Evolutionary conservation across 805 yeast species (phyloP), one percentile per base, ranked within the genome.

Genomic region (Metschnikowia matae): DNA sequence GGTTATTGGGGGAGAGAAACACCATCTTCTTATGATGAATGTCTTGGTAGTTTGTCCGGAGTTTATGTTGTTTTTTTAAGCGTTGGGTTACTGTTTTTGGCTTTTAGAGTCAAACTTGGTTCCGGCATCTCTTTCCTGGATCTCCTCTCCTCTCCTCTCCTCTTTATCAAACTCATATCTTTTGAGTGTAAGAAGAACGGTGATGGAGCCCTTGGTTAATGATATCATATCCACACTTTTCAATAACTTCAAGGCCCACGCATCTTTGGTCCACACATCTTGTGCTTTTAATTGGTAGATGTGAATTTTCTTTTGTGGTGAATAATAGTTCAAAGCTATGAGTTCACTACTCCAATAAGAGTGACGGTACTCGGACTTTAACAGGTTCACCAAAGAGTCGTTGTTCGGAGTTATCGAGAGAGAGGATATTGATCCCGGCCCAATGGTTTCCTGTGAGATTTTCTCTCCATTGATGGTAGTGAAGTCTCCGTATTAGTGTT

Each of bases 381-480:
- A 54, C 21, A 59, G 51, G 21, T 66, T 71, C 10, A 67, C 64
- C 48, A 57, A 54, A 4, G 66, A 54, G 35, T 56, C 60, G 53
- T 68, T 70, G 36, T 62, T 55, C 32, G 66, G 63, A 4, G 70
- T 75, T 54, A 69, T 65, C 8, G 60, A 51, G 6, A 69, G 44
- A 21, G 64, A 46, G 6, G 69, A 54, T 21, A 65, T 55, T 4
- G 48, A 40, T 2, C 60, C 63, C 7, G 53, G 55, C 4, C 49
- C 49, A 23, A 69, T 35, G 7, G 39, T 35, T 20, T 64, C 53
- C 8, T 61, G 46, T 14, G 67, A 44, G 8, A 80, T 68, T 3
- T 62, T 41, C 6, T 74, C 73, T 0, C 88, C 89, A 59, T 85
- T 84, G 17, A 84, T 61, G 8, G 81, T 82, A n/a, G n/a, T n/a